A percentile compares a stretch with the other conserved stretches of the same genome.
phyloP scores from a whole-genome alignment of 768 basidiomycete genomes.

The Kockovaella imperatae region DNA sequence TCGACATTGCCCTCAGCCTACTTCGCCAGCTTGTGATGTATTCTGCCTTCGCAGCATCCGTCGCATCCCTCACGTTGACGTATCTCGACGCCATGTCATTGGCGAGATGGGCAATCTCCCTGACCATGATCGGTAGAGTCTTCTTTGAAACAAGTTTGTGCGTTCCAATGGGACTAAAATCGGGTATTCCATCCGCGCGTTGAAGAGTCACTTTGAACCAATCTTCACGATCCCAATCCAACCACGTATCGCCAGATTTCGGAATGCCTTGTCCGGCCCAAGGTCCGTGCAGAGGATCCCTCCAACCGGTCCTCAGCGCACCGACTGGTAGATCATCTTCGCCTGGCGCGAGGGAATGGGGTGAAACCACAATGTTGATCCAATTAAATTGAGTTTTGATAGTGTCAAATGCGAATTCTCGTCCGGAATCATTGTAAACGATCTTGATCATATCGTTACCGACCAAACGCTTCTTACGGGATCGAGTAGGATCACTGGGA shows the following conservation, averaged over 20 bases:
- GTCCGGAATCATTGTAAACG: constrained; percentile 96
- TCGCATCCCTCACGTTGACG: constrained; percentile 51
- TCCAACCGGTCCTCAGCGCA: constrained; percentile 49
- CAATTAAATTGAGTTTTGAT: constrained; percentile 90
- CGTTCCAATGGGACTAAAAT: constrained; percentile 83
- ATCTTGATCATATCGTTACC: constrained; percentile 96
- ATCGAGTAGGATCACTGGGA: constrained; percentile 49
- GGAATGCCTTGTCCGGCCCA: no score
- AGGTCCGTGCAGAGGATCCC: no score
- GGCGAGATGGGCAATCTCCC: constrained; percentile 76
- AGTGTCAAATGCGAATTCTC: constrained; percentile 77
- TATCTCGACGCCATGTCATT: constrained; percentile 88
- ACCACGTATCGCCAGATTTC: constrained; percentile 6
- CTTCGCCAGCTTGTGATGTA: constrained; percentile 83
- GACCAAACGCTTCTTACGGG: constrained; percentile 87
- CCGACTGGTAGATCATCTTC: constrained; percentile 45
- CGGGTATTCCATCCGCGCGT: constrained; percentile 79
- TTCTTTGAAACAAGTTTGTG: constrained; percentile 91
- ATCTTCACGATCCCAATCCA: constrained; percentile 66
- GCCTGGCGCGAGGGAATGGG: constrained; percentile 44
- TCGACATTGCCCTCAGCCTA: constrained; percentile 68
- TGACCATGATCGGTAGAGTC: constrained; percentile 74
- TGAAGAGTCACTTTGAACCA: constrained; percentile 94
- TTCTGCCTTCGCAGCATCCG: constrained; percentile 61
- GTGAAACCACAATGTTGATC: constrained; percentile 93